These are phyloP conservation scores for Penicillium sp. DNA, from an alignment of 2,329 filamentous ascomycete genomes.

Conservation along the genomic window DNA sequence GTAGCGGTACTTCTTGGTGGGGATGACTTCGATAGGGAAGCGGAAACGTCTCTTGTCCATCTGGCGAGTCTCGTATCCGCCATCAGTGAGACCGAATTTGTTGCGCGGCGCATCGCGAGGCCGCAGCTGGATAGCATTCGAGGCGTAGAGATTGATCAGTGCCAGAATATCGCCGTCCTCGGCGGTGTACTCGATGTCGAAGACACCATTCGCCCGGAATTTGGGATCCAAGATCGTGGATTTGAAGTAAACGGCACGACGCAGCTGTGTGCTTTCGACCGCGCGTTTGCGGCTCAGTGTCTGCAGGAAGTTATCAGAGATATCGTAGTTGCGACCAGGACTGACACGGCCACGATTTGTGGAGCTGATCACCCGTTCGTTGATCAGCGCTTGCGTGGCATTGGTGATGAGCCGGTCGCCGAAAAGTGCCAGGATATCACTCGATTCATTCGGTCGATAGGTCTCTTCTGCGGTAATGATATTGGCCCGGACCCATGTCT, in stretches of 20 bases:
- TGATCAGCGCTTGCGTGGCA: conserved; percentile 41
- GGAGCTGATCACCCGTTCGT: conserved; percentile 40
- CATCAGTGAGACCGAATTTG: conserved; percentile 47
- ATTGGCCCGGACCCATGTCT: conserved; percentile 50
- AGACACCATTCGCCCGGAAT: conserved; percentile 32
- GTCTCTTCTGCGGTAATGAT: conserved; percentile 43
- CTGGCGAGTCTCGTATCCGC: conserved; percentile 45
- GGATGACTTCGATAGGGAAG: conserved; percentile 42
- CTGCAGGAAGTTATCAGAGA: conserved; percentile 42
- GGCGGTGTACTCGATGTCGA: conserved; percentile 35
- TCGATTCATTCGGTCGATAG: conserved; percentile 41
- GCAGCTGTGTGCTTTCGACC: conserved; percentile 41
- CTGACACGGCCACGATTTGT: conserved; percentile 39
- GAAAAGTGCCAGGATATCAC: conserved; percentile 32
- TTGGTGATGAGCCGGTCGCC: conserved; percentile 36
- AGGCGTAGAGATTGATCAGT: conserved; percentile 41
- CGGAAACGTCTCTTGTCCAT: conserved; percentile 45
- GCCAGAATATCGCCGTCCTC: conserved; percentile 46
- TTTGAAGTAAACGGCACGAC: conserved; percentile 44
- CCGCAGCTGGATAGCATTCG: conserved; percentile 35
- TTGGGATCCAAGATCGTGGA: conserved; percentile 39
- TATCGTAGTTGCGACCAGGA: conserved; percentile 45
- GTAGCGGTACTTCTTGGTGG: conserved; percentile 37
- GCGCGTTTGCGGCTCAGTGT: conserved; percentile 40
- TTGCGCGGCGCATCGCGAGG: conserved; percentile 42